A percentile compares a stretch with the other conserved stretches of the same genome.
These are phyloP conservation scores for Lanmaoa rubissima DNA, from an alignment of 768 basidiomycete genomes.

Conservation along the genomic window DNA sequence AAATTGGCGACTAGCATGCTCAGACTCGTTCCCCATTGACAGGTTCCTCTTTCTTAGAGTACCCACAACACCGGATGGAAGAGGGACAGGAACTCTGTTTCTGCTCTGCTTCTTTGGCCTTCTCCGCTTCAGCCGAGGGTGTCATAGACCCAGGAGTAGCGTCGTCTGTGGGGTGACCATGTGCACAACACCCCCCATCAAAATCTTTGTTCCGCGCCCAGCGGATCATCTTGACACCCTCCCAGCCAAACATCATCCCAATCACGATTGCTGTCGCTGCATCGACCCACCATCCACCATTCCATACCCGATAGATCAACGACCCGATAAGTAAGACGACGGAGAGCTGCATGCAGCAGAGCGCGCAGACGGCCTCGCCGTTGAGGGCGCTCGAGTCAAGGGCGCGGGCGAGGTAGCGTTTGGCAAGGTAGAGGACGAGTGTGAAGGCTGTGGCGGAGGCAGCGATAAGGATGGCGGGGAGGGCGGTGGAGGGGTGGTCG, in stretches of 20 bases:
- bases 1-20: neutral
- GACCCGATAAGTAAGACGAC: conserved; percentile 42
- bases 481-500: conserved; percentile 38
- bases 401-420: conserved; percentile 43
- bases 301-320: conserved; percentile 40
- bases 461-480: conserved; percentile 43
- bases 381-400: conserved; percentile 45
- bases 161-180: neutral
- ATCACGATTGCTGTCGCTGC: conserved; percentile 42
- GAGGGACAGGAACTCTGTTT: neutral
- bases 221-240: conserved; percentile 42
- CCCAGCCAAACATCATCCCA: conserved; percentile 43
- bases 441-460: conserved; percentile 39
- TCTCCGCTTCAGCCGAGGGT: neutral
- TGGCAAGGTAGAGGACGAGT: conserved; percentile 42
- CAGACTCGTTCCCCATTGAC: conserved; percentile 2
- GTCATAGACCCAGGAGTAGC: neutral
- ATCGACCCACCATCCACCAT: conserved; percentile 51
- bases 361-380: conserved; percentile 44
- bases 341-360: conserved; percentile 45
- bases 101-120: neutral
- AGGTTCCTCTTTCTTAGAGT: neutral
- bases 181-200: conserved; percentile 39
- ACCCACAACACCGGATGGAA: neutral
- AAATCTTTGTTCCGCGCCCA: conserved; percentile 38